Percentiles rank a stretch among this genome's conserved stretches.
Evolutionary conservation across 2,329 filamentous ascomycete species (phyloP).

Genomic region (Leptosphaerulina australis): DNA sequence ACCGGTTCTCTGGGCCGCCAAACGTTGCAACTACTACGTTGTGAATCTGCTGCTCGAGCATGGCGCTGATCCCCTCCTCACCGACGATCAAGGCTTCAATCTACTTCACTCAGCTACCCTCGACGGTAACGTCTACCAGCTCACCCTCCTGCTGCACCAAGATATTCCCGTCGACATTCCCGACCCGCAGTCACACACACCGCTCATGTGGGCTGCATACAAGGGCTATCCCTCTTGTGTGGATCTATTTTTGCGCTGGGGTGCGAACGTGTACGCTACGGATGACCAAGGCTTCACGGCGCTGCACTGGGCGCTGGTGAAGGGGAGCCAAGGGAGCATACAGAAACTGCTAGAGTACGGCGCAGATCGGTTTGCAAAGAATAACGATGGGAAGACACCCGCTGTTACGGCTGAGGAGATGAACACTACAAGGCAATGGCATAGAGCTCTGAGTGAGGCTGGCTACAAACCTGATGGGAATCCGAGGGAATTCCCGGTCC

Average conservation of each 20-base stretch:
- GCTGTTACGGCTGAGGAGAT: slow-evolving; percentile 85
- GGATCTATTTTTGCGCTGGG: slow-evolving; percentile 91
- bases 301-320: slow-evolving; percentile 94
- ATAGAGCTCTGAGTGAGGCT: slow-evolving; percentile 78
- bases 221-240: slow-evolving; percentile 94
- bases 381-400: slow-evolving; percentile 88
- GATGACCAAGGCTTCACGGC: slow-evolving; percentile 95
- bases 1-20: slow-evolving; percentile 94
- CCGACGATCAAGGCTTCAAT: slow-evolving; percentile 96
- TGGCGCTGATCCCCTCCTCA: slow-evolving; percentile 89
- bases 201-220: slow-evolving; percentile 98
- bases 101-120: slow-evolving; percentile 96
- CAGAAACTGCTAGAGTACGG: slow-evolving; percentile 96
- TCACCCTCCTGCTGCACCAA: slow-evolving; percentile 89
- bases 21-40: slow-evolving; percentile 94
- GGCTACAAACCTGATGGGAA: slow-evolving; percentile 83
- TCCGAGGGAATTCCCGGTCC: slow-evolving; percentile 74
- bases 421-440: slow-evolving; percentile 83
- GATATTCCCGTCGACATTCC: slow-evolving; percentile 92
- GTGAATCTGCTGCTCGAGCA: slow-evolving; percentile 90
- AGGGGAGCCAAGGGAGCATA: slow-evolving; percentile 86
- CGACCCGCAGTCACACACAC: slow-evolving; percentile 89
- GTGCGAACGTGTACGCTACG: slow-evolving; percentile 85
- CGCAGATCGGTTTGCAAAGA: slow-evolving; percentile 89
- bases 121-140: slow-evolving; percentile 90